These are phyloP conservation scores for Colletotrichum abscissum DNA, from an alignment of 2,329 filamentous ascomycete species.

Conservation along the genomic window DNA sequence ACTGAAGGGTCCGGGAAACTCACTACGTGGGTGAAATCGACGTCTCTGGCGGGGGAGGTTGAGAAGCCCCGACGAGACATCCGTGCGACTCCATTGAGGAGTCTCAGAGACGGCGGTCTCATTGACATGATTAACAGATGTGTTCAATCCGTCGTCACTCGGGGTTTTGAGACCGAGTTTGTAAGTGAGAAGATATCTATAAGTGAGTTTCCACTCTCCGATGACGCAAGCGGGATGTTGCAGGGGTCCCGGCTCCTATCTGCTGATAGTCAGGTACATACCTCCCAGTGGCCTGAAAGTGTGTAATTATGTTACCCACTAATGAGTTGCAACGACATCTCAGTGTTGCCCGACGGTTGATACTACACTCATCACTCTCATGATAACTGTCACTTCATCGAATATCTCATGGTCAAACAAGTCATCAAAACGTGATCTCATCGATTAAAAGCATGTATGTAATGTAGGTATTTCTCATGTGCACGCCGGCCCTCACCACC, in stretches of 20 bases:
- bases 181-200: neutral
- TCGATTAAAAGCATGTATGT: slow-evolving; percentile 22
- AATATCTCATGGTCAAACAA: neutral
- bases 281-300: neutral
- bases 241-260: neutral
- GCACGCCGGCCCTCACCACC: neutral
- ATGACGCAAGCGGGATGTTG: slow-evolving; percentile 23
- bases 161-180: neutral
- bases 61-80: slow-evolving; percentile 45
- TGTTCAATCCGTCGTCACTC: neutral
- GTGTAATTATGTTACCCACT: neutral
- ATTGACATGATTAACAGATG: slow-evolving; percentile 3
- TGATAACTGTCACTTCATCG: neutral
- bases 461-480: neutral
- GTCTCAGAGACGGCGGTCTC: neutral
- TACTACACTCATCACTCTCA: neutral
- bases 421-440: slow-evolving; percentile 15
- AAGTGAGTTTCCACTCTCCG: slow-evolving; percentile 13
- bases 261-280: neutral
- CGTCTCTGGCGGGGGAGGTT: slow-evolving; percentile 43
- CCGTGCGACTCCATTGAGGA: neutral
- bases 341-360: neutral
- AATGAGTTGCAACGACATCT: neutral
- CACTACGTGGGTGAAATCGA: slow-evolving; percentile 61
- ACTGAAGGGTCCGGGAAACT: slow-evolving; percentile 35